phyloP scores from a whole-genome alignment of 2,329 filamentous ascomycete genomes.

The Fusarium sp. region DNA sequence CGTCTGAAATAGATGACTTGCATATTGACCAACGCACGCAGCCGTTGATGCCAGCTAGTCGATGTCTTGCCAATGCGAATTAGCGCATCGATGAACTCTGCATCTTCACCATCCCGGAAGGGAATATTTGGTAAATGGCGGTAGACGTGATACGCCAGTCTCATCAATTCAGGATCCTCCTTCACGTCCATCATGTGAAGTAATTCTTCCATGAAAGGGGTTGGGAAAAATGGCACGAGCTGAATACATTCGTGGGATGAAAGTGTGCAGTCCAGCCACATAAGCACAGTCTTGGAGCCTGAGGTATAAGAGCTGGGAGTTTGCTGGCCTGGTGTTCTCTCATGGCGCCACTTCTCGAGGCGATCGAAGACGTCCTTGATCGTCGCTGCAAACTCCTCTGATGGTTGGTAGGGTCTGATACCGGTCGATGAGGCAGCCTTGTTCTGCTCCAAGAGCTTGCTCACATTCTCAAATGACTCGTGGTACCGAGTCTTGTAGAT shows the following conservation, averaged over 20 bases:
- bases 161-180: slow-evolving; percentile 95
- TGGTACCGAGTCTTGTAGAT: slow-evolving; percentile 94
- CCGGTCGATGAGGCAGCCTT: slow-evolving; percentile 84
- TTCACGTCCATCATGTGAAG: slow-evolving; percentile 99
- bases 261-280: slow-evolving; percentile 93
- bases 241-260: slow-evolving; percentile 93
- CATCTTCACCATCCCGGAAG: slow-evolving; percentile 86
- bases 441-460: slow-evolving; percentile 79
- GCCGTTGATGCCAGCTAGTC: slow-evolving; percentile 92
- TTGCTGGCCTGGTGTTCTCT: slow-evolving; percentile 87
- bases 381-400: slow-evolving; percentile 76
- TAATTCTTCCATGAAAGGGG: slow-evolving; percentile 89
- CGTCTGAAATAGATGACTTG: slow-evolving; percentile 98
- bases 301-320: slow-evolving; percentile 95
- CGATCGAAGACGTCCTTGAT: slow-evolving; percentile 80
- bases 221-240: slow-evolving; percentile 89
- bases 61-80: slow-evolving; percentile 89
- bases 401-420: slow-evolving; percentile 82
- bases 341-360: slow-evolving; percentile 87
- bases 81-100: slow-evolving; percentile 83
- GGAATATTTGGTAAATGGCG: slow-evolving; percentile 95
- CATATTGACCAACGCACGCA: slow-evolving; percentile 96
- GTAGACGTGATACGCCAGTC: slow-evolving; percentile 95
- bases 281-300: slow-evolving; percentile 92
- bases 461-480: slow-evolving; percentile 88